Percentiles rank a stretch among this genome's conserved stretches.
phyloP scores from a whole-genome alignment of 768 basidiomycete genomes.

The Termitomyces heimii region DNA sequence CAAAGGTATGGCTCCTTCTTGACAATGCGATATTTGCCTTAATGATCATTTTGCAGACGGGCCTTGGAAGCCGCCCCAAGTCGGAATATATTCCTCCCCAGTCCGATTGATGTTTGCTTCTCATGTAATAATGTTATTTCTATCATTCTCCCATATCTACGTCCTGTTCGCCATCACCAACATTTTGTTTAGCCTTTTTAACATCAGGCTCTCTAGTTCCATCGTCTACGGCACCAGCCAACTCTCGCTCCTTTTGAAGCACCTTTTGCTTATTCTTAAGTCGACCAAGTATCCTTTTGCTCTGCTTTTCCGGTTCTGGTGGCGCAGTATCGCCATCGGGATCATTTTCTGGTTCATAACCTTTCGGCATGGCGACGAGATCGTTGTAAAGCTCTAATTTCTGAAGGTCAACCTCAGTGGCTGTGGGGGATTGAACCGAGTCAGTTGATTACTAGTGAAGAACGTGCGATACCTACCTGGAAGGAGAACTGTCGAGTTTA shows the following conservation, averaged over 20 bases:
- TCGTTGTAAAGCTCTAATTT: conserved; percentile 53
- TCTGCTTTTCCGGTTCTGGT: conserved; percentile 22
- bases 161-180: conserved; percentile 14
- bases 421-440: conserved; percentile 22
- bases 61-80: conserved; percentile 20
- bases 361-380: conserved; percentile 42
- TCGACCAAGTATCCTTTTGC: conserved; percentile 41
- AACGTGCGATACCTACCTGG: conserved; percentile 33
- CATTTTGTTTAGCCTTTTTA: conserved; percentile 31
- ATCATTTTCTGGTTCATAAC: conserved; percentile 38
- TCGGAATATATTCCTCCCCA: conserved; percentile 15
- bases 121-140: neutral
- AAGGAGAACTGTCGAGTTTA: conserved; percentile 40
- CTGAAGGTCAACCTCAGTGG: conserved; percentile 41
- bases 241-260: conserved; percentile 22
- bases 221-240: conserved; percentile 10
- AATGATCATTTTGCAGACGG: conserved; percentile 11
- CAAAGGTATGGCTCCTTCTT: conserved; percentile 29
- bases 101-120: neutral
- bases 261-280: conserved; percentile 48
- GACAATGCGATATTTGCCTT: neutral
- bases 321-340: conserved; percentile 24
- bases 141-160: conserved; percentile 13
- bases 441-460: neutral
- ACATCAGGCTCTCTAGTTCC: conserved; percentile 24